Evolutionary conservation across 169 alveolate genomes (phyloP), one percentile per base, ranked within the genome.

Genomic region (Neospora caninum): DNA sequence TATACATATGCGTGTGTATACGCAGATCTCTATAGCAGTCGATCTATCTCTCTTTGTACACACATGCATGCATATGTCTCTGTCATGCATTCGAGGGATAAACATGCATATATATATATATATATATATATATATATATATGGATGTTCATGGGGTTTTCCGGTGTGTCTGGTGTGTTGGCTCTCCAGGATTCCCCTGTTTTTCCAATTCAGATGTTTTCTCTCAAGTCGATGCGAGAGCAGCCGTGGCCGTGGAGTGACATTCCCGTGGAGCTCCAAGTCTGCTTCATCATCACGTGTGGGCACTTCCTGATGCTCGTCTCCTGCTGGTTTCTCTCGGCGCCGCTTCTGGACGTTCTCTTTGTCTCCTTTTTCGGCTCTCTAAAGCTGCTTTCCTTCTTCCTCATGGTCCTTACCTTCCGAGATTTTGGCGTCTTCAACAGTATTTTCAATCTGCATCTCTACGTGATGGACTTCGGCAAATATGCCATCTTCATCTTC

Each of bases 381-480:
- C 88, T 93, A 31, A 67, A 83, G 36, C 92, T 93, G 53, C 54
- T 41, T 41, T 87, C 95, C 67, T 93, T 93, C 88, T 93, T 36
- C 45, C 93, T 83, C n/a, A 36, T 53, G 16, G 80, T 93, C 43
- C 88, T 93, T 27, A 45, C 95, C 64, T 86, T 93, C 43, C 70
- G 95, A 39, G 95, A 93, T 41, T 93, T 93, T 27, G 91, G 88
- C 36, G 92, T 88, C 41, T 93, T 93, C 67, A 36, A 67, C 88
- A 93, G 43, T 10, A 39, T 42, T 82, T 93, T 45, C 84, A 84
- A 83, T 39, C 78, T 39, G 80, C 80, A 70, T 39, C 88, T 18
- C 67, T 0, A 13, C 22, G 82, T 88, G 34, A 64, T 67, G 34
- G 73, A 41, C 53, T 22, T 93, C 9, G 95, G 93, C 45, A 49